Conservation (phyloP, 441 rosid genomes). For the Omphalea diandra region DNA sequence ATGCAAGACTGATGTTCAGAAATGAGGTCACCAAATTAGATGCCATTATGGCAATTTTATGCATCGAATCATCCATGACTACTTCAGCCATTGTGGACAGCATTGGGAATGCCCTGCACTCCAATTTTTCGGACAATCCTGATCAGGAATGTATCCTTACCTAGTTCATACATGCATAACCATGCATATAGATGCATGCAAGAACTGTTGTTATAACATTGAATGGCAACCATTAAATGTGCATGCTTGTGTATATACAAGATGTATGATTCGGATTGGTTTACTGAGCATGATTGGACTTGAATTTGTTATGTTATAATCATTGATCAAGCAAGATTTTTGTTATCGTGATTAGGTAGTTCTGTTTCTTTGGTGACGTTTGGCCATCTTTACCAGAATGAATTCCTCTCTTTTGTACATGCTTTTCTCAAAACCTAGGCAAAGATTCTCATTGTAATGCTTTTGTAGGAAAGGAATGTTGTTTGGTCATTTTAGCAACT, state of each 20-base stretch:
- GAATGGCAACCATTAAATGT: not conserved
- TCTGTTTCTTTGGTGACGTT: too few species aligned
- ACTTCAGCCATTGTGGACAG: constrained; percentile 90
- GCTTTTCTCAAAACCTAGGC: not conserved
- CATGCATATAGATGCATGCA: constrained; percentile 12
- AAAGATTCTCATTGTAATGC: not conserved
- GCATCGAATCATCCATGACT: constrained; percentile 94
- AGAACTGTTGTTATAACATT: not conserved
- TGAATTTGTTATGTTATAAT: not conserved
- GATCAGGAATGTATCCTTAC: constrained; percentile 91
- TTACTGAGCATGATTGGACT: not conserved
- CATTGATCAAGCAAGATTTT: too few species aligned
- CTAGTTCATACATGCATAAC: not conserved
- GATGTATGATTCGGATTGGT: constrained; percentile 9
- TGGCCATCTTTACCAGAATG: not conserved
- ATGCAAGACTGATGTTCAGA: constrained; percentile 97
- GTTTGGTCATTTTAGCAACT: not conserved
- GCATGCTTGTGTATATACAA: not conserved
- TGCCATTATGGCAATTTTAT: constrained; percentile 90
- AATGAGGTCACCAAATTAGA: constrained; percentile 78
- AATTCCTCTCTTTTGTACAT: too few species aligned
- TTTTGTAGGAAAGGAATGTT: not conserved
- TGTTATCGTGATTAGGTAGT: too few species aligned
- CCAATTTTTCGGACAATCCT: constrained; percentile 83
- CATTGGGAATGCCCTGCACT: constrained; percentile 82